Percentiles rank a stretch among this genome's conserved stretches.
These are phyloP conservation scores for Leccinum barrowsii DNA, from an alignment of 768 basidiomycete species.

Conservation along the genomic window DNA sequence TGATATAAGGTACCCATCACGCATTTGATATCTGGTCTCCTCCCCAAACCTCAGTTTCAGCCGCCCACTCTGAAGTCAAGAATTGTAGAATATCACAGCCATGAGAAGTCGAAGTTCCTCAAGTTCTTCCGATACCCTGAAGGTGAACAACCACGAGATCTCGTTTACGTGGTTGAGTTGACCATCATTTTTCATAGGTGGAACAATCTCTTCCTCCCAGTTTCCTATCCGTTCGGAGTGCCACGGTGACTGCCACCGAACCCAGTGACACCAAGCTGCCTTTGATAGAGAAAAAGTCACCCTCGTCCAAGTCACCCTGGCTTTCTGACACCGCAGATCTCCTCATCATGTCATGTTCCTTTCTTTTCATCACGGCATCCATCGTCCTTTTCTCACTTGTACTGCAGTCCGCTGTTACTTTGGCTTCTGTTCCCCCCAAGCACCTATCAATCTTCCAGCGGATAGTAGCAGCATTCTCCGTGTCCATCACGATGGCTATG, in stretches of 20 bases:
- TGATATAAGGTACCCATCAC: not conserved
- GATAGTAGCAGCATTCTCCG: conserved; percentile 9
- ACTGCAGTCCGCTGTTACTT: not conserved
- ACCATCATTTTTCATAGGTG: not conserved
- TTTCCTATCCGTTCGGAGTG: not conserved
- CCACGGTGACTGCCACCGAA: not conserved
- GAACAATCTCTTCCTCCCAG: not conserved
- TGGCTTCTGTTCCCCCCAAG: not conserved
- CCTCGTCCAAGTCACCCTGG: not conserved
- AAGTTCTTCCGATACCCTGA: not conserved
- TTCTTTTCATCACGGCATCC: not conserved
- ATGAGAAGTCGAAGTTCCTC: not conserved
- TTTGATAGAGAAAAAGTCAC: not conserved
- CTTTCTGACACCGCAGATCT: conserved; percentile 5
- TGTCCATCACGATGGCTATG: conserved; percentile 12
- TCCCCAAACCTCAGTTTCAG: not conserved
- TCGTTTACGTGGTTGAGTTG: not conserved
- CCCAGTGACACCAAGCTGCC: not conserved
- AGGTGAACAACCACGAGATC: not conserved
- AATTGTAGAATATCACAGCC: not conserved
- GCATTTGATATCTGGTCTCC: not conserved
- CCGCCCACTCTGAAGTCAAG: no score
- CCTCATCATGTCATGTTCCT: conserved; percentile 6
- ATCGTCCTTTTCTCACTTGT: conserved; percentile 5
- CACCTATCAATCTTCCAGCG: conserved; percentile 7